Conservation (phyloP, 768 basidiomycete species). For the Phanerodontia chrysosporium region DNA sequence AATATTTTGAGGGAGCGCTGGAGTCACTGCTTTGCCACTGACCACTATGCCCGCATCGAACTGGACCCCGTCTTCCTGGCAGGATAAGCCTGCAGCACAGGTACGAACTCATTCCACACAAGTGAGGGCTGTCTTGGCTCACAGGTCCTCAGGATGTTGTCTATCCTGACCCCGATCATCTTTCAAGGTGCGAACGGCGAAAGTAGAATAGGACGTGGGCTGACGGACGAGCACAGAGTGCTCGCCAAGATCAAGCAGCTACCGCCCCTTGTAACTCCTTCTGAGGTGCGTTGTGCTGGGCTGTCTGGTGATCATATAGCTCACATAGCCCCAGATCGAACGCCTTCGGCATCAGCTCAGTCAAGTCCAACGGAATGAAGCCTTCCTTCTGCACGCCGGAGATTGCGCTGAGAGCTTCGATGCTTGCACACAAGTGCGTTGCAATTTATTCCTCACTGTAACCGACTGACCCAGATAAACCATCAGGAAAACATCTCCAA, state of each 20-base stretch:
- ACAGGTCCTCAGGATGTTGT: conserved; percentile 49
- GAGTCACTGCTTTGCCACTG: neutral
- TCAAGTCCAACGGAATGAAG: conserved; percentile 80
- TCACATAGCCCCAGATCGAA: conserved; percentile 53
- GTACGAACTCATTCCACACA: conserved; percentile 29
- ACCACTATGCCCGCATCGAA: neutral
- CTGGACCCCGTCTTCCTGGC: conserved; percentile 85
- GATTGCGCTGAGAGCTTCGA: conserved; percentile 97
- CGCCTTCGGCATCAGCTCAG: conserved; percentile 75
- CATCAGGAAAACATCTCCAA: conserved; percentile 78
- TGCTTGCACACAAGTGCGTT: conserved; percentile 77
- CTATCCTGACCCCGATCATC: conserved; percentile 62
- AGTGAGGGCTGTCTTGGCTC: conserved; percentile 1
- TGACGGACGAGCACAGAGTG: conserved; percentile 43
- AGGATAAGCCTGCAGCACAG: conserved; percentile 70
- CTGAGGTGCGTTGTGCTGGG: conserved; percentile 81
- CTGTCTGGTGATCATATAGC: neutral
- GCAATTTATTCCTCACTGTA: conserved; percentile 8
- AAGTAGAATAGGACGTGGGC: neutral
- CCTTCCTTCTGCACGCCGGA: conserved; percentile 94
- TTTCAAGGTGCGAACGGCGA: conserved; percentile 40
- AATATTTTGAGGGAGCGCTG: neutral
- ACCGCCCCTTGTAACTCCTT: conserved; percentile 89
- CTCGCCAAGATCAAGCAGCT: conserved; percentile 71
- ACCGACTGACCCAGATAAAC: conserved; percentile 2